A percentile compares a stretch with the other conserved stretches of the same genome.
Evolutionary conservation across 2,329 filamentous ascomycete species (phyloP).

Genomic region (Trichophyton benhamiae): DNA sequence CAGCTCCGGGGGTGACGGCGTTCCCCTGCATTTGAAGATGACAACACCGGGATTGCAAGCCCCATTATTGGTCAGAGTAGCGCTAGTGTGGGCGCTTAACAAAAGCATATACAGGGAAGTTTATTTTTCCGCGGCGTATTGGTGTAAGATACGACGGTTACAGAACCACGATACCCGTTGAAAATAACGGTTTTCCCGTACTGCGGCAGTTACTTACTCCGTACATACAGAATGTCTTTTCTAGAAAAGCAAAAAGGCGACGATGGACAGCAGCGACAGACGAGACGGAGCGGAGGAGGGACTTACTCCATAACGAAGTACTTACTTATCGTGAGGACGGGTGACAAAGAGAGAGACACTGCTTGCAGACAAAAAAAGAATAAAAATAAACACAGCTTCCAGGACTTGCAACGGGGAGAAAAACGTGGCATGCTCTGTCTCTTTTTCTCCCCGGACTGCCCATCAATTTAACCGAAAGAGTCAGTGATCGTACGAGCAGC

Average conservation of each 20-base stretch:
- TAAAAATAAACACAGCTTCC: no score
- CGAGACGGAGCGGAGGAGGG: background rate
- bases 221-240: background rate
- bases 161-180: background rate
- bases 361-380: no score
- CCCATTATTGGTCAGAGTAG: background rate
- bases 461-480: no score
- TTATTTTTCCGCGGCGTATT: background rate
- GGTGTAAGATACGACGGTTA: background rate
- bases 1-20: background rate
- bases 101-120: background rate
- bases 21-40: background rate
- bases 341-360: background rate
- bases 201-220: background rate
- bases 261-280: background rate
- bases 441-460: no score
- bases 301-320: background rate
- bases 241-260: background rate
- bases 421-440: background rate
- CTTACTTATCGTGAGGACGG: background rate
- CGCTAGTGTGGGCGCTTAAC: constrained; percentile 1
- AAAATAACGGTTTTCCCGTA: background rate
- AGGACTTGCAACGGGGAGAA: no score
- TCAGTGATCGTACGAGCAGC: no score
- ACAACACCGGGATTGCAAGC: background rate